Conservation (phyloP, 257 asterid species). For the Solanum tarijense region DNA sequence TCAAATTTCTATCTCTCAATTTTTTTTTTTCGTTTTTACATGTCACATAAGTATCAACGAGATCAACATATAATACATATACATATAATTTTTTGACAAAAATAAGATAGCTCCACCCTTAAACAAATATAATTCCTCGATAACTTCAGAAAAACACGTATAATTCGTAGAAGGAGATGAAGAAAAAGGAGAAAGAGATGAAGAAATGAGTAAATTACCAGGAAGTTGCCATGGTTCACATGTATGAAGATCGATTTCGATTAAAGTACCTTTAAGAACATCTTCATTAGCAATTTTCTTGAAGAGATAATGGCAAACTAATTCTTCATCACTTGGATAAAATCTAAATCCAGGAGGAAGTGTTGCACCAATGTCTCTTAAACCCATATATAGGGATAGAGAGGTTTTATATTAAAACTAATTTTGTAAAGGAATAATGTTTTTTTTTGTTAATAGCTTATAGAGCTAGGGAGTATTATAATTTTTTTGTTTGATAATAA, state of each 20-base stretch:
- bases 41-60: background rate
- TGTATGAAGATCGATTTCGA: slow-evolving; percentile 76
- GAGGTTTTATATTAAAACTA: background rate
- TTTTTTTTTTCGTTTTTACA: background rate
- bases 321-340: slow-evolving; percentile 81
- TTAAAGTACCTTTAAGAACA: slow-evolving; percentile 41
- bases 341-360: slow-evolving; percentile 86
- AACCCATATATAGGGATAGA: slow-evolving; percentile 29
- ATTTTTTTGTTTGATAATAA: background rate
- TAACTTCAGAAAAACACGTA: background rate
- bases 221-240: slow-evolving; percentile 99
- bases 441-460: background rate
- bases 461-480: background rate
- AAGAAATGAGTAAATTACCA: slow-evolving; percentile 26
- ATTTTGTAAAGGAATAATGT: background rate
- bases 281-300: slow-evolving; percentile 53
- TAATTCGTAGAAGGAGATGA: too few relatives aligned
- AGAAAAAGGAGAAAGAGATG: too few relatives aligned
- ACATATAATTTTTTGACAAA: background rate
- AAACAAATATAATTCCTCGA: background rate
- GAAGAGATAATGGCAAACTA: slow-evolving; percentile 73
- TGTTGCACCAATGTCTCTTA: slow-evolving; percentile 67
- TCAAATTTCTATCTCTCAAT: background rate
- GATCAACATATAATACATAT: background rate
- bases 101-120: background rate